Evolutionary conservation across 2,329 filamentous ascomycete genomes (phyloP).

Genomic region (Aspergillus sclerotialis): DNA sequence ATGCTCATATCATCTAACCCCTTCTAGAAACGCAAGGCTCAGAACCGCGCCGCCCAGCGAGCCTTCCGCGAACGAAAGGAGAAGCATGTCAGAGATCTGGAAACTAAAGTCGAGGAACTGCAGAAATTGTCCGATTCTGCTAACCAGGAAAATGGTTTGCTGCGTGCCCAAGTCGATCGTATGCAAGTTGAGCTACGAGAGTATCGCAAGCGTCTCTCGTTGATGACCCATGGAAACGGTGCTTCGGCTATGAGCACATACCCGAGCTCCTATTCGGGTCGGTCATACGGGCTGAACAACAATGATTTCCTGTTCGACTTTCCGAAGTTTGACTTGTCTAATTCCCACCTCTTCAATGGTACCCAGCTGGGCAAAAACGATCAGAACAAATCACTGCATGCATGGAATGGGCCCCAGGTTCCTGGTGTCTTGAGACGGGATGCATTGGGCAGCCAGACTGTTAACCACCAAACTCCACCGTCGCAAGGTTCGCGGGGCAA

Average conservation of each 20-base stretch:
- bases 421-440: conserved; percentile 26
- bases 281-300: conserved; percentile 56
- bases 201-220: conserved; percentile 78
- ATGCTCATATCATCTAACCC: conserved; percentile 16
- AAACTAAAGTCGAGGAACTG: conserved; percentile 53
- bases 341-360: conserved; percentile 46
- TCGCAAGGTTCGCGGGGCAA: too few species aligned
- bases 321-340: conserved; percentile 75
- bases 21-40: conserved; percentile 62
- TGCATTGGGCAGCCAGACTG: conserved; percentile 8
- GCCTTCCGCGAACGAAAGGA: conserved; percentile 94
- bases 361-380: conserved; percentile 32
- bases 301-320: conserved; percentile 94
- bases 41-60: conserved; percentile 86
- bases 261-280: conserved; percentile 38
- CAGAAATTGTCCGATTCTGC: conserved; percentile 78
- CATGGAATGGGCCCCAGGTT: conserved; percentile 12
- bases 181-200: conserved; percentile 78
- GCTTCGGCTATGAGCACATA: conserved; percentile 44
- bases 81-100: conserved; percentile 54
- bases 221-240: conserved; percentile 45
- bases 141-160: conserved; percentile 75
- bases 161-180: conserved; percentile 82
- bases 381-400: conserved; percentile 15
- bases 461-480: conserved; percentile 1